phyloP scores from a whole-genome alignment of 2,329 filamentous ascomycete genomes.

The Xylariaceae sp. region DNA sequence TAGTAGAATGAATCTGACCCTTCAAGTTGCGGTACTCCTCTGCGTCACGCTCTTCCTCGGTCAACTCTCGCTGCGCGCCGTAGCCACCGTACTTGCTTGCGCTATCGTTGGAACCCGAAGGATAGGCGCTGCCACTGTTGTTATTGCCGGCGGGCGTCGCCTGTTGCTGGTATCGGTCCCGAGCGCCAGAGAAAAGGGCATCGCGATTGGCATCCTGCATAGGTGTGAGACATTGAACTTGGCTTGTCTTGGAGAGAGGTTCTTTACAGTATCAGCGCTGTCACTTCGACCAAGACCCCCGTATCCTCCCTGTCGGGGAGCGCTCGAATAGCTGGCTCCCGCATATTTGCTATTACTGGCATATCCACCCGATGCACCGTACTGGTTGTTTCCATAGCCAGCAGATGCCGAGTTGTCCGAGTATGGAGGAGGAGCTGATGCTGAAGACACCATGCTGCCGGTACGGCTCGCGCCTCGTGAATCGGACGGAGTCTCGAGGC shows the following conservation, averaged over 20 bases:
- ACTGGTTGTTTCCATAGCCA: slow-evolving; percentile 30
- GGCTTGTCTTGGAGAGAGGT: neutral
- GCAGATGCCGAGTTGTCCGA: slow-evolving; percentile 21
- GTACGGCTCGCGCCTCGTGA: slow-evolving; percentile 27
- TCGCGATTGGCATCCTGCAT: slow-evolving; percentile 50
- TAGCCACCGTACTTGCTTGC: slow-evolving; percentile 45
- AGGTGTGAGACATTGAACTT: slow-evolving; percentile 2
- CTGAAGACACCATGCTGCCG: slow-evolving; percentile 24
- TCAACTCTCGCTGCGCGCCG: slow-evolving; percentile 70
- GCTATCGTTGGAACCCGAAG: slow-evolving; percentile 18
- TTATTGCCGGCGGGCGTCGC: neutral
- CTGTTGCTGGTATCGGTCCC: slow-evolving; percentile 27
- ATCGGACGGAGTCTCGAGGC: slow-evolving; percentile 30
- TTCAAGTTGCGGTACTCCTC: slow-evolving; percentile 38
- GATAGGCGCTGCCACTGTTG: slow-evolving; percentile 9
- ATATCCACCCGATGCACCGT: slow-evolving; percentile 41
- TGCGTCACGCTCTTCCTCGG: slow-evolving; percentile 72
- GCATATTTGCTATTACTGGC: slow-evolving; percentile 49
- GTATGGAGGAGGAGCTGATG: slow-evolving; percentile 36
- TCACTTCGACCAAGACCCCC: slow-evolving; percentile 51
- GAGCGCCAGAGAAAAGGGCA: slow-evolving; percentile 50
- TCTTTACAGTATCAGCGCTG: slow-evolving; percentile 35
- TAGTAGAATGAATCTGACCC: slow-evolving; percentile 68
- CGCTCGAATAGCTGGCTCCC: slow-evolving; percentile 30
- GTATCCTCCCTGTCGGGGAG: slow-evolving; percentile 51